Percentiles rank a stretch among this genome's conserved stretches.
Evolutionary conservation across 2,329 filamentous ascomycete species (phyloP).

Genomic region (Nothophaeocryptopus gaeumannii): DNA sequence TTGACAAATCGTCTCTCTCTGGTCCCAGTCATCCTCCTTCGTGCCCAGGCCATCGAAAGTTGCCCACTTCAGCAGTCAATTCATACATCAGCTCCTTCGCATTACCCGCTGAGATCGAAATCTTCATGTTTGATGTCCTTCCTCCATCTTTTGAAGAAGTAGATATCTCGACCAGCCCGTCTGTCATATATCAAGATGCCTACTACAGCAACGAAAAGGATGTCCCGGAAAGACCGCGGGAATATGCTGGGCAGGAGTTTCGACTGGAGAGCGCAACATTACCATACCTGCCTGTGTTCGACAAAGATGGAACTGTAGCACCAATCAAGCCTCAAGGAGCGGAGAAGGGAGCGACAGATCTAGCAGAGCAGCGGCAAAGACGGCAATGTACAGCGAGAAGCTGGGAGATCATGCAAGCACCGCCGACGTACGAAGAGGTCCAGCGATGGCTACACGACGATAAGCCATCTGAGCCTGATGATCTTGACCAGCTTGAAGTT

Average conservation of each 20-base stretch:
- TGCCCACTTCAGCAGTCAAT: background rate
- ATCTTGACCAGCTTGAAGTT: constrained; percentile 24
- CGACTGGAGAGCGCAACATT: constrained; percentile 70
- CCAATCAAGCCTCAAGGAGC: constrained; percentile 55
- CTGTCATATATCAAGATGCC: constrained; percentile 77
- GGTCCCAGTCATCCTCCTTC: too few species aligned
- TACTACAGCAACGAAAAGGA: constrained; percentile 83
- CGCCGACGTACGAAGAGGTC: constrained; percentile 71
- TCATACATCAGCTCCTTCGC: constrained; percentile 28
- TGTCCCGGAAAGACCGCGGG: constrained; percentile 70
- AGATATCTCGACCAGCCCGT: constrained; percentile 58
- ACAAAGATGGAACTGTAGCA: constrained; percentile 47
- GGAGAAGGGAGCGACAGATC: constrained; percentile 54
- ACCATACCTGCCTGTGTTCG: constrained; percentile 75
- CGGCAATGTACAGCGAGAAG: constrained; percentile 60
- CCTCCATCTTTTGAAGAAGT: constrained; percentile 50
- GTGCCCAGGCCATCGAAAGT: too few species aligned
- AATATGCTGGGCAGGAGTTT: constrained; percentile 88
- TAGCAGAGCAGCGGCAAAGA: constrained; percentile 52
- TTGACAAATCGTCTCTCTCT: background rate
- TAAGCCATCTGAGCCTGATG: constrained; percentile 17
- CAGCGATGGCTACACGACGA: constrained; percentile 60
- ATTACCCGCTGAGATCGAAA: constrained; percentile 15
- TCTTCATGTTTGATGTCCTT: constrained; percentile 37
- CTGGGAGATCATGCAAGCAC: constrained; percentile 73